Evolutionary conservation across 257 asterid genomes (phyloP).

Genomic region (Solanum bulbocastanum): DNA sequence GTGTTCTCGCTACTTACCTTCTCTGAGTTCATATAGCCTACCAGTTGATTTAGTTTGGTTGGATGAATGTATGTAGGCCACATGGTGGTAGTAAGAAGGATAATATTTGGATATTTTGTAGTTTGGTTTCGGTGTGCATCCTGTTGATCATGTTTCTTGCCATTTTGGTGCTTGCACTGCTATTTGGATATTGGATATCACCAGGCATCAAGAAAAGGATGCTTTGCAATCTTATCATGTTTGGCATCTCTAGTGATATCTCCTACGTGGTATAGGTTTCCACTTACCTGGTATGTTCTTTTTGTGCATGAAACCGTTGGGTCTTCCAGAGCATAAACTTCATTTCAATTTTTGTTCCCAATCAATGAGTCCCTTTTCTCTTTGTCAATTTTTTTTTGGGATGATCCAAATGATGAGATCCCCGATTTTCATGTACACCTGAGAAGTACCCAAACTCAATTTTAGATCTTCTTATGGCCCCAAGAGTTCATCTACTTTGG

Average conservation of each 20-base stretch:
- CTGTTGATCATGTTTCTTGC: neutral
- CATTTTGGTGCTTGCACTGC: neutral
- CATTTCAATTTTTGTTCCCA: neutral
- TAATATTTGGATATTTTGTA: neutral
- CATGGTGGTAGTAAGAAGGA: neutral
- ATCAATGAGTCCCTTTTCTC: neutral
- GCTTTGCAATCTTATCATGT: no score
- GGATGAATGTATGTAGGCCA: no score
- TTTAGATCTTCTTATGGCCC: no score
- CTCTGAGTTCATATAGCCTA: no score
- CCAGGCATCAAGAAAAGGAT: neutral
- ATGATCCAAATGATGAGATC: no score
- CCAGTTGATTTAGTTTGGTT: no score
- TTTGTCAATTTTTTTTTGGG: neutral
- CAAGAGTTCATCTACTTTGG: no score
- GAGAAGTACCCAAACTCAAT: no score
- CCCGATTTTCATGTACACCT: no score
- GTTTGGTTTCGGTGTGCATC: neutral
- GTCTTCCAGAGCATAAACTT: neutral
- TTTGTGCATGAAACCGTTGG: neutral
- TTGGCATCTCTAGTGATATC: neutral
- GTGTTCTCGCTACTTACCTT: no score
- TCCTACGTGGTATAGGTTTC: no score
- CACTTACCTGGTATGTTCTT: neutral
- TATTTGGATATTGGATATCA: neutral